Evolutionary conservation across 306 rosid genomes (phyloP).

Genomic region (Gleditsia sinensis): DNA sequence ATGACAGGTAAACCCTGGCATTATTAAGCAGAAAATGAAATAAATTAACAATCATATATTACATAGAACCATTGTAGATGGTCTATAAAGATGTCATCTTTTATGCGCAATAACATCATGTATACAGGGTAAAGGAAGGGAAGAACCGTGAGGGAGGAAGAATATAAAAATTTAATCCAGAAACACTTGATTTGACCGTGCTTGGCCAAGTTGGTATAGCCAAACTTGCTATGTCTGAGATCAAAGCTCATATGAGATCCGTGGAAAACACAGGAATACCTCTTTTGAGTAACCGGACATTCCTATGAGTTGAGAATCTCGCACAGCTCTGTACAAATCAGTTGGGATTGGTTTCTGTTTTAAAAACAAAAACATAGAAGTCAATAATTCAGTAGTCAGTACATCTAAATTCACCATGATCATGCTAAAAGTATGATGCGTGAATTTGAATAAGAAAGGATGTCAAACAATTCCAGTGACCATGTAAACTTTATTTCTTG

Average conservation of each 20-base stretch:
- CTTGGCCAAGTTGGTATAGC: neutral
- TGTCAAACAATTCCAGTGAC: too few species aligned
- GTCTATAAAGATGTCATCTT: neutral
- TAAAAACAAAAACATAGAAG: constrained; percentile 6
- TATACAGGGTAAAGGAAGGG: neutral
- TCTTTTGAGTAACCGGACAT: constrained; percentile 90
- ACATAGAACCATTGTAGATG: constrained; percentile 1
- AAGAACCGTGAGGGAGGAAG: neutral
- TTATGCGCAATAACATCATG: neutral
- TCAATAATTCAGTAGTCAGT: constrained; percentile 11
- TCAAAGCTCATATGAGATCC: constrained; percentile 14
- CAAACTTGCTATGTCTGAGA: neutral
- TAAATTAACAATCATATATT: constrained; percentile 12
- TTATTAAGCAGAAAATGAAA: constrained; percentile 28
- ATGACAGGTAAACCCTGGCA: constrained; percentile 88
- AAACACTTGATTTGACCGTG: neutral
- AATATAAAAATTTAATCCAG: neutral
- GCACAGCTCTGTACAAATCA: constrained; percentile 69
- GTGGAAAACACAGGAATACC: constrained; percentile 51
- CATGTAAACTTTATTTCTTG: too few species aligned
- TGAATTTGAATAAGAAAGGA: too few species aligned
- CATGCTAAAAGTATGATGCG: neutral
- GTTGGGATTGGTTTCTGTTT: constrained; percentile 80
- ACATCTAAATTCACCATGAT: constrained; percentile 15
- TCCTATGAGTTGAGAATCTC: constrained; percentile 86